Base-by-base conservation (phyloP, 352 stramenopile species). In the Peronospora tabacina region DNA sequence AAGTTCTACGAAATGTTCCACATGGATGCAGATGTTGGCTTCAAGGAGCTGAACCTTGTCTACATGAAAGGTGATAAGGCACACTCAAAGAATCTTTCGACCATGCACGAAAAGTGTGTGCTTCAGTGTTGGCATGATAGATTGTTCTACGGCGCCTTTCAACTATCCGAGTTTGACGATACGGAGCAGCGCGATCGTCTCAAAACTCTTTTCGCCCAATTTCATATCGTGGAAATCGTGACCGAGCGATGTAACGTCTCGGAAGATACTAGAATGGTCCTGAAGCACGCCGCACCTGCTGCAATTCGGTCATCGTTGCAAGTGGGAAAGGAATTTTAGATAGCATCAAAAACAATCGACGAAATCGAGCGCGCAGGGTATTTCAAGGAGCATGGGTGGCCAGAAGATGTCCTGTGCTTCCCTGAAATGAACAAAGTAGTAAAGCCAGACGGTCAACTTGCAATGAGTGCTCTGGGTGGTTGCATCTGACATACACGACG, bases 21-120 rank as follows among this genome's bases (percentile, higher is more conserved):
- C 74, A 98, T 98, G 85, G 97, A 99, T 66, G 96, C 97, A 0
- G 97, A 99, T 66, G 73, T 99, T 19, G 96, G 88, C 34, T 97
- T 98, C 38, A 85, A 94, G 47, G 86, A 98, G 39, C 66, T 98
- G 10, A 87, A 94, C 26, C 71, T 99, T 29, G 96, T 96, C 44
- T 99, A 99, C 70, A 99, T 99, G 96, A 99, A 99, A 71, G 95
- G 93, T 8, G 82, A 95, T 26, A 92, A 96, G 51, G 97, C 96
- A 5, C 97, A 99, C 72, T 90, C 7, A 90, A 95, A 42, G 73
- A 90, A 55, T 38, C 56, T 28, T 53, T 93, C 50, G 90, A 97
- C 49, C 11, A 39, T 1, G 45, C 52, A 10, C 52, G 59, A 6
- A 82, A 70, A 49, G 47, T 6, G 54, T 85, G 11, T 75, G 78